A percentile compares a stretch with the other conserved stretches of the same genome.
phyloP scores from a whole-genome alignment of 2,329 filamentous ascomycete genomes.

The Nannizziopsis barbatae region DNA sequence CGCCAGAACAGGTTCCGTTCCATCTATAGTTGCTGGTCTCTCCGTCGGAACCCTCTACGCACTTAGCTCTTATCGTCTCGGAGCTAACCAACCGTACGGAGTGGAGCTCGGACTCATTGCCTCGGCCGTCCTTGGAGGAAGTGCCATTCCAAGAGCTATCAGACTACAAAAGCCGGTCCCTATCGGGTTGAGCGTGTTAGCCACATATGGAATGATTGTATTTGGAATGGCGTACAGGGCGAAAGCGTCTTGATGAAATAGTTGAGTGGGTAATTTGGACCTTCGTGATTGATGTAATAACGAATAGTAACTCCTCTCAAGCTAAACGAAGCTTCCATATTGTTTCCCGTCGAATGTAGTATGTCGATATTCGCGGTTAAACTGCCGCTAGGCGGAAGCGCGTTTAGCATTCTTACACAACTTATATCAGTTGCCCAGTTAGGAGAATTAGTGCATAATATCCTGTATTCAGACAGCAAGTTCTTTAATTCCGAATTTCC shows the following conservation, averaged over 20 bases:
- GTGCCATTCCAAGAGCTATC: conserved; percentile 76
- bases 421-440: too few species aligned
- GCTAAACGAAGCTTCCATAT: too few species aligned
- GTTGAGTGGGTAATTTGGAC: too few species aligned
- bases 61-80: conserved; percentile 69
- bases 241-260: conserved; percentile 19
- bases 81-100: conserved; percentile 64
- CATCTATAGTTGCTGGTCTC: conserved; percentile 73
- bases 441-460: too few species aligned
- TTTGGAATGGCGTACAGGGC: conserved; percentile 59
- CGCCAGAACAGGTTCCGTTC: conserved; percentile 69
- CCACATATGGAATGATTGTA: conserved; percentile 63
- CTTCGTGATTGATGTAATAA: background rate
- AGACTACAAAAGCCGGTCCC: conserved; percentile 76
- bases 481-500: too few species aligned
- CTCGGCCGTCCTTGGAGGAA: conserved; percentile 70
- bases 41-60: conserved; percentile 70
- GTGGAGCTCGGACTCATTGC: conserved; percentile 82
- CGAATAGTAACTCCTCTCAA: too few species aligned
- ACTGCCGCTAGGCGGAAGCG: too few species aligned
- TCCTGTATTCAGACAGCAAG: too few species aligned
- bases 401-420: too few species aligned
- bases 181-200: conserved; percentile 63
- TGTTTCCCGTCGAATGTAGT: too few species aligned
- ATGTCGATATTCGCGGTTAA: too few species aligned